These are phyloP conservation scores for Lecanicillium sp. DNA, from an alignment of 2,329 filamentous ascomycete genomes.

Conservation along the genomic window DNA sequence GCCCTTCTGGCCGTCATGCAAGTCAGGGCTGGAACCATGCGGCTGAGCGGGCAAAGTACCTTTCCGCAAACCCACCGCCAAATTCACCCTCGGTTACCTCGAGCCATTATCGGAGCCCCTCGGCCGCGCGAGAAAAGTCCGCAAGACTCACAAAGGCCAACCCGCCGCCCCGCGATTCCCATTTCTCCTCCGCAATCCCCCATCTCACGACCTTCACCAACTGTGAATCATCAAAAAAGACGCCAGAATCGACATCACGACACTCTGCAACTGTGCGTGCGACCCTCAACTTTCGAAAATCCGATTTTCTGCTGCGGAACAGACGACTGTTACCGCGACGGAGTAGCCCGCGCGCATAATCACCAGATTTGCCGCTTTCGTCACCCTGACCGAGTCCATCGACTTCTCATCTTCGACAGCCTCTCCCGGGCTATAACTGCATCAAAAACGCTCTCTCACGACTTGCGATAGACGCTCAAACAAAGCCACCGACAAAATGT, in stretches of 20 bases:
- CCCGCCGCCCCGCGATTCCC: constrained; percentile 8
- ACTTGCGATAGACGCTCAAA: not conserved
- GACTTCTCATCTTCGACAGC: not conserved
- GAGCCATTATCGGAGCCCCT: constrained; percentile 7
- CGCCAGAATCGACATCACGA: not conserved
- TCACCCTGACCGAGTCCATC: not conserved
- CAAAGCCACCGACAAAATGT: constrained; percentile 40
- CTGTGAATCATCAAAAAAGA: not conserved
- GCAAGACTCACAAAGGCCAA: constrained; percentile 3
- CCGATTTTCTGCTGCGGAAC: not conserved
- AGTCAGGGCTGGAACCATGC: too few relatives aligned
- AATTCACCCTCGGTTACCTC: not conserved
- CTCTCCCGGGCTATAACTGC: too few relatives aligned
- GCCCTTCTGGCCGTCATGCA: too few relatives aligned
- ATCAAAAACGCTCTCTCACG: not conserved
- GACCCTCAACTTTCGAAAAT: not conserved
- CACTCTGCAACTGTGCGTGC: not conserved
- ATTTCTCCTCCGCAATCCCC: constrained; percentile 5
- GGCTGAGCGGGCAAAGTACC: too few relatives aligned
- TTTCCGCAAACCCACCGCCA: too few relatives aligned
- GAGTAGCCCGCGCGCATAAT: too few relatives aligned
- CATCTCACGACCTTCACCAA: not conserved
- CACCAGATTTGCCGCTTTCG: not conserved
- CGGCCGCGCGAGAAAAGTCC: constrained; percentile 8
- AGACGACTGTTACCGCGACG: not conserved